Evolutionary conservation across 306 rosid genomes (phyloP).

Genomic region (Acacia melanoxylon): DNA sequence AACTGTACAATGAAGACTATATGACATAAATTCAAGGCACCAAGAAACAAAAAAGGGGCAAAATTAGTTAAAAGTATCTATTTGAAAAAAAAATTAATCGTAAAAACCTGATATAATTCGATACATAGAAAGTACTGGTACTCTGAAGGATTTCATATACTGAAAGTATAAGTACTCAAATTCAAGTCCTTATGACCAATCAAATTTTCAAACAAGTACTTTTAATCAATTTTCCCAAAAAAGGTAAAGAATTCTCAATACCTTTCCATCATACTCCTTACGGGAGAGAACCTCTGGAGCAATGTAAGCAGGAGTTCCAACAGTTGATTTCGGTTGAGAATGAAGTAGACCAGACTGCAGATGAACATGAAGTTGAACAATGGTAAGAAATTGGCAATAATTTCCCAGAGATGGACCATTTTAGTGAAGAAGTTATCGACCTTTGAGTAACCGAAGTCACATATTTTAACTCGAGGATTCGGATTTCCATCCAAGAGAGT

Average conservation of each 20-base stretch:
- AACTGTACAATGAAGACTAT: neutral
- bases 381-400: neutral
- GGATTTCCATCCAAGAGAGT: constrained; percentile 97
- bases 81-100: neutral
- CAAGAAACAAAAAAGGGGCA: neutral
- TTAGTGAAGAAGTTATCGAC: constrained; percentile 38
- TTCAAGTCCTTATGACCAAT: no score
- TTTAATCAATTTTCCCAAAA: no score
- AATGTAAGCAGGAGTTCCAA: constrained; percentile 98
- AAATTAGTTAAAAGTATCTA: neutral
- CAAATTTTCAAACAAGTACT: no score
- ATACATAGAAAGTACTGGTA: no score
- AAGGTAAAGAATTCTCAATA: constrained; percentile 27
- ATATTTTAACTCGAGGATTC: constrained; percentile 88
- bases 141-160: neutral
- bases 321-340: constrained; percentile 94
- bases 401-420: neutral
- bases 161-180: no score
- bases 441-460: constrained; percentile 99
- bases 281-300: constrained; percentile 94
- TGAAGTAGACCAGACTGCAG: constrained; percentile 89
- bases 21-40: neutral
- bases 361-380: constrained; percentile 15
- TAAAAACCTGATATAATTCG: neutral
- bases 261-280: constrained; percentile 97